These are phyloP conservation scores for Hymenoscyphus albidus DNA, from an alignment of 2,329 filamentous ascomycete species.

Conservation along the genomic window DNA sequence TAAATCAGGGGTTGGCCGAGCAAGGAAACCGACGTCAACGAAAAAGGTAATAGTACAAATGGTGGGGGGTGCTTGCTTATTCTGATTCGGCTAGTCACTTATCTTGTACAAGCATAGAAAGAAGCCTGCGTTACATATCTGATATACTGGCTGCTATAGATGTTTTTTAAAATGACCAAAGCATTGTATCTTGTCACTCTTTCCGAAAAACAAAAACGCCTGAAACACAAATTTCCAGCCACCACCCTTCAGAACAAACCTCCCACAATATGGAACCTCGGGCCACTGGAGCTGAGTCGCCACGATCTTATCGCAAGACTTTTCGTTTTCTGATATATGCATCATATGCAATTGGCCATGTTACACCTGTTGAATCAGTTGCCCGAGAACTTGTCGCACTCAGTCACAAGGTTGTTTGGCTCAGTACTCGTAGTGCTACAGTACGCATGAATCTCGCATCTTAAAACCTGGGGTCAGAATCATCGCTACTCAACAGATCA, in stretches of 20 bases:
- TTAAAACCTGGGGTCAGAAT: not conserved
- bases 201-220: too few species aligned
- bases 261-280: not conserved
- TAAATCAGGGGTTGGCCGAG: not conserved
- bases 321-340: not conserved
- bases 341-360: not conserved
- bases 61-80: not conserved
- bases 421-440: not conserved
- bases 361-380: not conserved
- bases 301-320: not conserved
- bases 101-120: not conserved
- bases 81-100: not conserved
- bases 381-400: not conserved
- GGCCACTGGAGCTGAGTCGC: too few species aligned
- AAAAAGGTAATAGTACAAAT: not conserved
- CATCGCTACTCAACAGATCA: constrained; percentile 1
- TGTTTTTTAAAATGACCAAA: not conserved
- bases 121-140: not conserved
- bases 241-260: too few species aligned
- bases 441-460: not conserved
- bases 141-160: not conserved
- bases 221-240: not conserved
- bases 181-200: not conserved
- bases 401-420: constrained; percentile 3
- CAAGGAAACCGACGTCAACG: not conserved